Base-by-base conservation (phyloP, 768 basidiomycete species). In the Boletus sp. region DNA sequence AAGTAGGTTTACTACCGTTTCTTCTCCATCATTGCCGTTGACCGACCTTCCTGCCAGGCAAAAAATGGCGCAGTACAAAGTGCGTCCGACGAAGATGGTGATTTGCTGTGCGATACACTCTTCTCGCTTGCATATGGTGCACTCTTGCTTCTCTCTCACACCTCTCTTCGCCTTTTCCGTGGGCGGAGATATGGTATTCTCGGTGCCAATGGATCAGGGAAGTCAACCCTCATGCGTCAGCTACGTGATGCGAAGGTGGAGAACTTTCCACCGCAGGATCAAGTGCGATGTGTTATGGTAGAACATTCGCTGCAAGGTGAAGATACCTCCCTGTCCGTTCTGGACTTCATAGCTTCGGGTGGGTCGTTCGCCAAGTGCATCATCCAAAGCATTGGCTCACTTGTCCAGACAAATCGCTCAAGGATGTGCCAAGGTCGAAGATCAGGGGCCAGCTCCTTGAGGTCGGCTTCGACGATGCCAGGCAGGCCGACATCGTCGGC, bases 71-170 rank as follows among this genome's bases (percentile, higher is more conserved):
- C 71, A 44, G 68, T 67, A 29, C 52, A 69, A 19, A 66, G 70
- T 58, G 77, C 72, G 30, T 71, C 75, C 37, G 75, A 80, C 32
- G 85, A 84, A 53, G 92, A 91, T 72, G 93, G 87, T 55, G 91
- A 94, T 68, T 72, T 95, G 42, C 77, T 97, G 43, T 94, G 93
- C 67, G 87, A 98, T 69, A 94, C 94, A 1, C 81, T 93, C 40
- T 98, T 98, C 76, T 97, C 94, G 25, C 80, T 98, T 56, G 94
- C 96, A 19, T 98, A 98, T 68, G 96, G 96, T 61, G 92, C 95
- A 47, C 81, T 98, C 44, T 79, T 98, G 8, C 83, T 98, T 58
- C 83, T 98, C 60, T 98, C 96, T 42, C 95, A 98, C 73, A 98
- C 96, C 25, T 87, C 81, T 29, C 80, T 98, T 55, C 87, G 90